Conservation (phyloP, 139 green algal genomes). For the Chlamydomonas schloesseri region DNA sequence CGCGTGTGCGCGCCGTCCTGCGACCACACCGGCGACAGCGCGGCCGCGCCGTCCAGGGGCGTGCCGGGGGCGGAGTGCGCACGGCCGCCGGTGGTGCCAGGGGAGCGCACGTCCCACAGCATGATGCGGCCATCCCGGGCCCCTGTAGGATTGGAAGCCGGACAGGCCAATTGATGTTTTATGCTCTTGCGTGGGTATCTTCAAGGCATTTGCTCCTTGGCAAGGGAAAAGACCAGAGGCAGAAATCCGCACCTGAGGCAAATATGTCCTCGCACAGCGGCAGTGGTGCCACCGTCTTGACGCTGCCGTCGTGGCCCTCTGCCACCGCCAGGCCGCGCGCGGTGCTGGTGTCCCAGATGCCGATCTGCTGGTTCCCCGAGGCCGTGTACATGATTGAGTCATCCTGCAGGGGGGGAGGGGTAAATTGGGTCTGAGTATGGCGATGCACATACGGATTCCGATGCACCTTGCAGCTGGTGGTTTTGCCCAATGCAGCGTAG, state of each 20-base stretch:
- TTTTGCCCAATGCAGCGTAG: no score
- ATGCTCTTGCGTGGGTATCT: no score
- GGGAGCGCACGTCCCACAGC: slow-evolving; percentile 79
- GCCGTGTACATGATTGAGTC: slow-evolving; percentile 74
- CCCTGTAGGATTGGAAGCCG: slow-evolving; percentile 52
- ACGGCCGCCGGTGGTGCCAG: neutral
- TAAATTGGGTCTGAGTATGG: no score
- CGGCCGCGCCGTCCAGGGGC: neutral
- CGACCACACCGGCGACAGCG: neutral
- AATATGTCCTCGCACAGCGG: slow-evolving; percentile 66
- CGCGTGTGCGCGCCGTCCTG: neutral
- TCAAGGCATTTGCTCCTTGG: no score
- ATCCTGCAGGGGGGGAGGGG: slow-evolving; percentile 46
- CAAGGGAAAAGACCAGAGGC: no score
- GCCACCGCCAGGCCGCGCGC: slow-evolving; percentile 58
- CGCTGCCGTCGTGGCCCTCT: slow-evolving; percentile 74
- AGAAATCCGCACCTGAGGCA: slow-evolving; percentile 69
- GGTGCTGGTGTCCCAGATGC: slow-evolving; percentile 75
- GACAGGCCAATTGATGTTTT: no score
- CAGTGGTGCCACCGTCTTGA: slow-evolving; percentile 75
- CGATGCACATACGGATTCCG: no score
- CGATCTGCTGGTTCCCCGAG: slow-evolving; percentile 78
- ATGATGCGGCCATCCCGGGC: slow-evolving; percentile 76
- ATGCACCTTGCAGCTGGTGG: no score
- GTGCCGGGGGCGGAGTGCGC: neutral